Base-by-base conservation (phyloP, 2,329 filamentous ascomycete species). In the Colletotrichum sp. region DNA sequence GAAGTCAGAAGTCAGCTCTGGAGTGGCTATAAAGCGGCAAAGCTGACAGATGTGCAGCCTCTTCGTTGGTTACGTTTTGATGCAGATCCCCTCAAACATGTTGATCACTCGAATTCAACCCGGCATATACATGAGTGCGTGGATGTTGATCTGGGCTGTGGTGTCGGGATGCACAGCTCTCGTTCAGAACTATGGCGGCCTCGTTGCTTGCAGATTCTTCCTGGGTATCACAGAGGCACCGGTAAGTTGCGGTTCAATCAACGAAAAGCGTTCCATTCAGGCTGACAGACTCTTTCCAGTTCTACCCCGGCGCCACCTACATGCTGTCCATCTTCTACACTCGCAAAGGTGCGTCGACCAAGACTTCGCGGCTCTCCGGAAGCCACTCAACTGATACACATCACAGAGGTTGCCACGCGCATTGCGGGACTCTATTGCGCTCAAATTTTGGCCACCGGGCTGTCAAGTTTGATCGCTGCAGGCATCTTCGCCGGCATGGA, bases 381-480 rank as follows among this genome's bases (percentile, higher is more conserved):
- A 6, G 1, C 7, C 1, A 2, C 13, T 28, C 11, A 13, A 44
- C 60, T 76, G 25, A 77, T 32, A 60, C 27, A n/a, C 25, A 16
- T 15, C 5, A 22, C n/a, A 81, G 93, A 94, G 80, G 84, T 93
- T 0, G 91, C 89, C 3, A 85, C 92, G 19, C 87, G 92, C 25
- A 93, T 91, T 25, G 90, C 91, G 11, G 86, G 93, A 8, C 86
- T 86, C 0, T 86, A 89, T 74, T 91, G 91, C 2, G 93, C 92
- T 0, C 91, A 91, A 6, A 85, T 94, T 19, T 87, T 94, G 8
- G 92, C 91, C 1, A 92, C 92, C 1, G 93, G 93, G 0, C 94
- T 95, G 79, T 92, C 92, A 0, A 93, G 92, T 2, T 84, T 93
- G 27, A 86, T 93, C n/a, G 90, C 91, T 4, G 91, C 91, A 2